Evolutionary conservation across 208 protist genomes (phyloP).

Genomic region (Wallacemonas sp.): DNA sequence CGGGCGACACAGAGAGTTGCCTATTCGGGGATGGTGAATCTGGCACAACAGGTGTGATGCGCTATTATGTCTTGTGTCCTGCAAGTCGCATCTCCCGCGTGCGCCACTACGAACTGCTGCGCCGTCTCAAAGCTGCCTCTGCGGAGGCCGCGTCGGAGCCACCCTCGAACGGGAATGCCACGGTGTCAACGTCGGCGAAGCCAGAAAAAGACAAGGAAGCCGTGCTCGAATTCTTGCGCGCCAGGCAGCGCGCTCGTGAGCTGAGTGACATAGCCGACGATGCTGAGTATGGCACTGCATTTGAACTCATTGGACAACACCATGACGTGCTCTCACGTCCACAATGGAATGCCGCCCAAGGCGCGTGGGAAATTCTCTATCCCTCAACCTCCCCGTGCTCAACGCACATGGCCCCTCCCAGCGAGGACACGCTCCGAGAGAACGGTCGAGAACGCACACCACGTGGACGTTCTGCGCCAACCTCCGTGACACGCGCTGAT

Average conservation of each 20-base stretch:
- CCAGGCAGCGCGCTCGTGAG: conserved; percentile 25
- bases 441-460: conserved; percentile 14
- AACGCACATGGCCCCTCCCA: conserved; percentile 8
- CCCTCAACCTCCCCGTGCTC: conserved; percentile 39
- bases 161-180: too few relatives aligned
- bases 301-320: conserved; percentile 62
- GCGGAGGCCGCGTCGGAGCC: background rate
- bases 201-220: background rate
- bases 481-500: conserved; percentile 18
- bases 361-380: conserved; percentile 71
- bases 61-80: conserved; percentile 74
- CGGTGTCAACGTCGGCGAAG: conserved; percentile 12
- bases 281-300: conserved; percentile 24
- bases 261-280: conserved; percentile 22
- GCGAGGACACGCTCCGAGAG: background rate
- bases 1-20: conserved; percentile 29
- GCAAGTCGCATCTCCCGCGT: conserved; percentile 46
- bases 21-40: conserved; percentile 77
- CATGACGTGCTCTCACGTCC: conserved; percentile 39
- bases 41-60: conserved; percentile 39
- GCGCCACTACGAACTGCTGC: conserved; percentile 34
- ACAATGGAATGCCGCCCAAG: conserved; percentile 52
- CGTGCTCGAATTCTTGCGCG: conserved; percentile 31
- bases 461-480: background rate
- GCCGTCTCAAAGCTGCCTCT: background rate